These are phyloP conservation scores for Eutypa lata DNA, from an alignment of 2,329 filamentous ascomycete species.

Conservation along the genomic window DNA sequence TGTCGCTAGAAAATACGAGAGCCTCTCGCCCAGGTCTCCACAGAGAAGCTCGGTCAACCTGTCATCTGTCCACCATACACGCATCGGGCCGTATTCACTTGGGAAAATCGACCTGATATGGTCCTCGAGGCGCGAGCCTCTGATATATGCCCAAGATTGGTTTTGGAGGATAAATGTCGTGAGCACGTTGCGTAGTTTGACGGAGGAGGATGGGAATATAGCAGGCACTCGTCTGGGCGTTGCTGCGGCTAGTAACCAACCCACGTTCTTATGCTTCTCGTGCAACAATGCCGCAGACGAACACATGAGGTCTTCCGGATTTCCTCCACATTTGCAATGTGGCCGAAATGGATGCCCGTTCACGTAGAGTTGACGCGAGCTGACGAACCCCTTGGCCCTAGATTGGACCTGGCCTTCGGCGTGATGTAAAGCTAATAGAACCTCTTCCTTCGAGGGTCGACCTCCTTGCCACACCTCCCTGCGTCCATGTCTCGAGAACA, in stretches of 20 bases:
- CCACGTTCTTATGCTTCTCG: neutral
- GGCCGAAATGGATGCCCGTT: neutral
- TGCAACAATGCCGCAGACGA: neutral
- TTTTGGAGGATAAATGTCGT: neutral
- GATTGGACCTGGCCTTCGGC: neutral
- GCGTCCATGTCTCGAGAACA: neutral
- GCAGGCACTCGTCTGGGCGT: neutral
- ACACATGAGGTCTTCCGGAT: neutral
- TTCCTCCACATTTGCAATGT: neutral
- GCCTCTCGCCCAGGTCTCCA: neutral
- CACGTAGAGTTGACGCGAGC: neutral
- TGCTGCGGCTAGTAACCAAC: neutral
- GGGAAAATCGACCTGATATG: neutral
- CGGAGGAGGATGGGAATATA: neutral
- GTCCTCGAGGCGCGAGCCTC: neutral
- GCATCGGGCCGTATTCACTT: neutral
- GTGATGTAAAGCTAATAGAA: neutral
- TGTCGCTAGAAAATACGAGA: neutral
- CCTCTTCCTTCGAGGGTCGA: neutral
- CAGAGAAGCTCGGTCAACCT: neutral
- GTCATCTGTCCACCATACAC: neutral
- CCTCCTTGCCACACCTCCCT: neutral
- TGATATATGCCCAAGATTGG: neutral
- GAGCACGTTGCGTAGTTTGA: neutral
- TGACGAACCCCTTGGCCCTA: neutral